These are phyloP conservation scores for Cymbopogon citratus DNA, from an alignment of 176 grass and related monocot genomes.

Conservation along the genomic window DNA sequence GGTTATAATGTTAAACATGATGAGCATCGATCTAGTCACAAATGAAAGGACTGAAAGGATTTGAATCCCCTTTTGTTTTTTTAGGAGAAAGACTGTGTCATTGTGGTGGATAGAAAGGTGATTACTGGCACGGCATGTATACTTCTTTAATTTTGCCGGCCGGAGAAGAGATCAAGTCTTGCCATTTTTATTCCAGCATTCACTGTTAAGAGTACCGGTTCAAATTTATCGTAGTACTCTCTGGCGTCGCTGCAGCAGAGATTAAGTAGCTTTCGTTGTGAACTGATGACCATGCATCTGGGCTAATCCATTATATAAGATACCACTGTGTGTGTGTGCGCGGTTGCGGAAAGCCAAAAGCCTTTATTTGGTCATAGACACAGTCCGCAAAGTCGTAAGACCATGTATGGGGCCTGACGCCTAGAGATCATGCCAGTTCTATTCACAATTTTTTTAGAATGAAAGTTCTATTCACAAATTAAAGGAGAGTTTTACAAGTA, in stretches of 20 bases:
- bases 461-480: too few relatives aligned
- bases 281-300: neutral
- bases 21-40: neutral
- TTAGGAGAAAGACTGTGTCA: neutral
- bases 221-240: neutral
- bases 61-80: neutral
- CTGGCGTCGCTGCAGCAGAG: neutral
- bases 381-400: too few relatives aligned
- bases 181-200: neutral
- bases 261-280: neutral
- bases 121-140: neutral
- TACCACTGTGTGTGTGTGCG: neutral
- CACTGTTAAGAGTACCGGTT: neutral
- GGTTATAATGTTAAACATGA: neutral
- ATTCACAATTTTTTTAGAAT: too few relatives aligned
- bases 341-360: neutral
- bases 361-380: neutral
- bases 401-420: too few relatives aligned
- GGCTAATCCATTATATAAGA: neutral
- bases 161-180: slow-evolving; percentile 10
- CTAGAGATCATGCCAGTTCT: too few relatives aligned
- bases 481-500: too few relatives aligned
- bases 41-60: neutral
- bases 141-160: neutral
- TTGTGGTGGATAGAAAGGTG: neutral